Evolutionary conservation across 805 yeast species (phyloP), one percentile per base, ranked within the genome.

Genomic region (Grigorovia transvaalensis): DNA sequence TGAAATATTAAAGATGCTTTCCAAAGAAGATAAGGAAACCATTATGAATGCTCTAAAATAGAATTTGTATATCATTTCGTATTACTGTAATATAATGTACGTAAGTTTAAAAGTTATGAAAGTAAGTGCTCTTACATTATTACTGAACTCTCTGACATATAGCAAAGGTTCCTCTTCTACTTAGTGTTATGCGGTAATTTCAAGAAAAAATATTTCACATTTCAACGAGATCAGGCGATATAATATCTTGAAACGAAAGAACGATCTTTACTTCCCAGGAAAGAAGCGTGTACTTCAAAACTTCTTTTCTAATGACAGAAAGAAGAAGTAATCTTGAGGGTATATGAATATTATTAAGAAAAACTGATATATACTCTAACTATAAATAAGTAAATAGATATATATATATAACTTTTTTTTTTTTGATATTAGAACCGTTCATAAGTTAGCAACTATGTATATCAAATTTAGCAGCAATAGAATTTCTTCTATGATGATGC

Each of bases 11-110:
- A 68, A 78, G 45, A 67, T 79, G 62, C 61, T 80, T 51, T 73
- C 81, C 17, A 67, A 74, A 45, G 82, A 78, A 57, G 84, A 80
- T 56, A 79, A 75, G 61, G 79, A 72, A 53, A 73, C 72, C 56
- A 59, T 72, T 45, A 59, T 70, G 53, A 63, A 65, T 46, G 65
- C 67, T 52, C 56, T 71, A 57, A 69, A 67, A 55, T 67, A 50
- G n/a, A n/a, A 44, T n/a, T 19, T 19, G 19, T 27, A 35, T 20
- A 27, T 11, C 13, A 27, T 42, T 33, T 23, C 41, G 38, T 49
- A 19, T 12, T 29, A 40, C 19, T 38, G 20, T 20, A 46, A 30
- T 19, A 46, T 30, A 46, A 20, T 4, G 13, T 35, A 17, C 27
- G 27, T 23, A 46, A 19, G 20, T 7, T 11, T 18, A 33, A 35